These are phyloP conservation scores for Knoxia roxburghii DNA, from an alignment of 257 asterid genomes.

Conservation along the genomic window DNA sequence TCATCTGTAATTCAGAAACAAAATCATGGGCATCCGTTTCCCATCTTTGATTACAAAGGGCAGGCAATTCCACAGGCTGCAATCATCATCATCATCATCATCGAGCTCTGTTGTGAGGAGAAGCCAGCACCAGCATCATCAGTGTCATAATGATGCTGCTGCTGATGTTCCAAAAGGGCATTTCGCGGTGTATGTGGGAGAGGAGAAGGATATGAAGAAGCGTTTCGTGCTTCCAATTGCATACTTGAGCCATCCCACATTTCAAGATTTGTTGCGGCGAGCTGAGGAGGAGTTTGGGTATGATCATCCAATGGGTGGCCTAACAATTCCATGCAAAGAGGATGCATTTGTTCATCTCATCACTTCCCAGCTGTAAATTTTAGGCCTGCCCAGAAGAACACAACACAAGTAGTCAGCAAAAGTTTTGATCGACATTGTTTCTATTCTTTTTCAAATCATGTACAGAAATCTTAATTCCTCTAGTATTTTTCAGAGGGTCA, in stretches of 20 bases:
- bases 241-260: slow-evolving; percentile 21
- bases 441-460: too few relatives aligned
- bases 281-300: slow-evolving; percentile 37
- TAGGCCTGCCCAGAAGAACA: too few relatives aligned
- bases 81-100: too few relatives aligned
- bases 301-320: slow-evolving; percentile 29
- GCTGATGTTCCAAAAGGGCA: slow-evolving; percentile 31
- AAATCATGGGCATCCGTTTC: slow-evolving; percentile 29
- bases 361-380: slow-evolving; percentile 11
- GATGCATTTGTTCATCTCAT: slow-evolving; percentile 19
- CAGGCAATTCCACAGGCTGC: slow-evolving; percentile 26
- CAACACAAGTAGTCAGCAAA: not conserved
- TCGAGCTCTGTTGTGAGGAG: slow-evolving; percentile 1
- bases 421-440: slow-evolving; percentile 9
- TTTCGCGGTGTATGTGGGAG: slow-evolving; percentile 34
- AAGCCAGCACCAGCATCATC: slow-evolving; percentile 9
- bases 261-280: slow-evolving; percentile 28
- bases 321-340: slow-evolving; percentile 32
- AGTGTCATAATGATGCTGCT: too few relatives aligned
- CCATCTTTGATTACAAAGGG: slow-evolving; percentile 18
- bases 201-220: slow-evolving; percentile 25
- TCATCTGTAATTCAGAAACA: too few relatives aligned
- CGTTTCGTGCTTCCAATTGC: slow-evolving; percentile 28
- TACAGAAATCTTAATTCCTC: too few relatives aligned
- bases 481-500: too few relatives aligned